Evolutionary conservation across 2,329 filamentous ascomycete genomes (phyloP).

Genomic region (Penicillium olsonii): DNA sequence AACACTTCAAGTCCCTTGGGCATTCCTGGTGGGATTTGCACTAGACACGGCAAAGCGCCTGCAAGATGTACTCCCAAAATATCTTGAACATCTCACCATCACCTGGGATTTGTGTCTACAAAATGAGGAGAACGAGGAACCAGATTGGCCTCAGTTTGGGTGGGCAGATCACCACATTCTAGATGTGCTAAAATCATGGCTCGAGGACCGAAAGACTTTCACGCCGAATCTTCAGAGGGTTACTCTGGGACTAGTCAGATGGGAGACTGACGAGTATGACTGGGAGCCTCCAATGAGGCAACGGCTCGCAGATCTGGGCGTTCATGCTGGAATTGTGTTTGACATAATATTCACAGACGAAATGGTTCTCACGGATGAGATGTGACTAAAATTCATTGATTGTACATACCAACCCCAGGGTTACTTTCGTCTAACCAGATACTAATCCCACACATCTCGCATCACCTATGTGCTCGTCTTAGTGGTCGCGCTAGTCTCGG

Average conservation of each 20-base stretch:
- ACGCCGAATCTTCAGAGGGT: constrained; percentile 7
- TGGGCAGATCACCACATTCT: no score
- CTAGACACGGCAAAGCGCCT: background rate
- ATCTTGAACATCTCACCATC: background rate
- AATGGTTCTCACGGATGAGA: background rate
- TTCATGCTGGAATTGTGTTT: constrained; percentile 4
- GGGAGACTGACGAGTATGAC: background rate
- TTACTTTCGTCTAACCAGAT: no score
- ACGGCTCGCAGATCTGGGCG: constrained; percentile 7
- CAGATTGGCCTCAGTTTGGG: no score
- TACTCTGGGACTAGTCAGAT: constrained; percentile 1
- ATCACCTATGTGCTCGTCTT: no score
- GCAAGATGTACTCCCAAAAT: constrained; percentile 3
- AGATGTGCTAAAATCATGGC: no score
- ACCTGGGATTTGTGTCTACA: background rate
- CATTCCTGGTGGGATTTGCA: constrained; percentile 16
- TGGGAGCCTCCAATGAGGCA: constrained; percentile 6
- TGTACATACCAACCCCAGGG: background rate
- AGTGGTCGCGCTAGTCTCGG: no score
- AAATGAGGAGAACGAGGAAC: background rate
- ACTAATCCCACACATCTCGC: no score
- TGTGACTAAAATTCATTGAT: background rate
- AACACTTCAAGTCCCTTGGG: constrained; percentile 12
- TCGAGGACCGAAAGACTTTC: no score
- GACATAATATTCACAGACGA: constrained; percentile 1